Percentiles rank a stretch among this genome's conserved stretches.
These are phyloP conservation scores for Erysimum cheiri DNA, from an alignment of 441 rosid species.

Conservation along the genomic window DNA sequence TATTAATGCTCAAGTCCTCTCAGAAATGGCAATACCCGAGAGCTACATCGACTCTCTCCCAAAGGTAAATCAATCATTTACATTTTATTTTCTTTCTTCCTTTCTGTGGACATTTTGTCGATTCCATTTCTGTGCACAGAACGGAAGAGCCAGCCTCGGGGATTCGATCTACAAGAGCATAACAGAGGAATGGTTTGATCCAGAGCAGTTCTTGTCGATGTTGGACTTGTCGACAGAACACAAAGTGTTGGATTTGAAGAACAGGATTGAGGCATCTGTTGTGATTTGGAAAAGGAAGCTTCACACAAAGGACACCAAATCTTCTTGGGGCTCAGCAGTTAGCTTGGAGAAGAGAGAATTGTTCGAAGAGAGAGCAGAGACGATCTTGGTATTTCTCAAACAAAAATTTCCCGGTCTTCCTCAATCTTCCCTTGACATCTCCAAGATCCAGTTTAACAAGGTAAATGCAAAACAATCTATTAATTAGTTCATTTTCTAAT, in stretches of 20 bases:
- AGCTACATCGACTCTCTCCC: slow-evolving; percentile 95
- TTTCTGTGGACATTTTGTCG: background rate
- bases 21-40: slow-evolving; percentile 93
- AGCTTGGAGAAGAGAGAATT: slow-evolving; percentile 62
- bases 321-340: slow-evolving; percentile 65
- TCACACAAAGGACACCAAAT: slow-evolving; percentile 51
- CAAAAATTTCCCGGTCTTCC: slow-evolving; percentile 64
- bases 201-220: slow-evolving; percentile 57
- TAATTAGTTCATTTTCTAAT: no score
- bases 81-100: background rate
- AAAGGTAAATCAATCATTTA: slow-evolving; percentile 56
- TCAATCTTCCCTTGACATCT: slow-evolving; percentile 67
- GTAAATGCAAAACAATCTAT: slow-evolving; percentile 40
- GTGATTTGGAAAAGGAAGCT: slow-evolving; percentile 66
- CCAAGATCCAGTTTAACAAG: slow-evolving; percentile 72
- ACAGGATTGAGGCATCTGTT: slow-evolving; percentile 66
- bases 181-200: slow-evolving; percentile 64
- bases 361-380: slow-evolving; percentile 70
- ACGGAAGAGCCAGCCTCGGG: slow-evolving; percentile 66
- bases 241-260: slow-evolving; percentile 61
- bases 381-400: slow-evolving; percentile 56
- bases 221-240: slow-evolving; percentile 65
- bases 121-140: slow-evolving; percentile 40
- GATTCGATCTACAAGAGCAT: slow-evolving; percentile 64
- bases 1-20: slow-evolving; percentile 88